A percentile compares a stretch with the other conserved stretches of the same genome.
Evolutionary conservation across 495 filamentous ascomycete genomes (phyloP).

Genomic region (Pyrenula aspistea): DNA sequence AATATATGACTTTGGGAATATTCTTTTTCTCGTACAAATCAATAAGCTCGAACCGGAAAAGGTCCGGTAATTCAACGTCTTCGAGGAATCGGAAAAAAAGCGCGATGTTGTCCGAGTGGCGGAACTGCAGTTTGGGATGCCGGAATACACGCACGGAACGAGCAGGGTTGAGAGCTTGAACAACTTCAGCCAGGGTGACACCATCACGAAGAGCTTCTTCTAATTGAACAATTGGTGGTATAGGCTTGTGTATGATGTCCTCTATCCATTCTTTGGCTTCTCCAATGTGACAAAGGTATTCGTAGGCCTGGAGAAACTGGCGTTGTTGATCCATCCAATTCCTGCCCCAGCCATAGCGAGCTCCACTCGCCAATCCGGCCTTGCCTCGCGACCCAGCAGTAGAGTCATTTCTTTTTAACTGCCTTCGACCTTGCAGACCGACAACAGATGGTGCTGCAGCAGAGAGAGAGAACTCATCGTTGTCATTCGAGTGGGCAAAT

Average conservation of each 20-base stretch:
- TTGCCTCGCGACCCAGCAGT: slow-evolving; percentile 30
- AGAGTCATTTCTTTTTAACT: slow-evolving; percentile 64
- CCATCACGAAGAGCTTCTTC: slow-evolving; percentile 91
- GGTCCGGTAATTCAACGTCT: slow-evolving; percentile 86
- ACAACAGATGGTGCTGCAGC: slow-evolving; percentile 69
- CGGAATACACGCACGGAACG: slow-evolving; percentile 72
- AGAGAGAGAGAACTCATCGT: slow-evolving; percentile 68
- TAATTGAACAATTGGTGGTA: slow-evolving; percentile 90
- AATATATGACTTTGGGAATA: slow-evolving; percentile 97
- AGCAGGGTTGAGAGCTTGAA: slow-evolving; percentile 74
- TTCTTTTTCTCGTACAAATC: slow-evolving; percentile 99
- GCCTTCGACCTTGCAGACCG: slow-evolving; percentile 71
- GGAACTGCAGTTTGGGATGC: slow-evolving; percentile 72
- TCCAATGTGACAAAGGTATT: slow-evolving; percentile 98
- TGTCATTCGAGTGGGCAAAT: slow-evolving; percentile 61
- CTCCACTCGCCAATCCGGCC: slow-evolving; percentile 34
- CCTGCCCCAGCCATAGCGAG: slow-evolving; percentile 60
- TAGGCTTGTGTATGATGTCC: slow-evolving; percentile 75
- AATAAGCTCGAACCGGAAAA: slow-evolving; percentile 97
- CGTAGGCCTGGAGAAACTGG: slow-evolving; percentile 93
- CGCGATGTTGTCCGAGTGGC: slow-evolving; percentile 95
- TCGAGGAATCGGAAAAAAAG: slow-evolving; percentile 87
- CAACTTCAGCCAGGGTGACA: slow-evolving; percentile 91
- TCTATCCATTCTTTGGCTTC: slow-evolving; percentile 99
- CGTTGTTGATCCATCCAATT: slow-evolving; percentile 99